Percentiles rank a stretch among this genome's conserved stretches.
Conservation (phyloP, 2,329 filamentous ascomycete species). For the Aureobasidium sp. region DNA sequence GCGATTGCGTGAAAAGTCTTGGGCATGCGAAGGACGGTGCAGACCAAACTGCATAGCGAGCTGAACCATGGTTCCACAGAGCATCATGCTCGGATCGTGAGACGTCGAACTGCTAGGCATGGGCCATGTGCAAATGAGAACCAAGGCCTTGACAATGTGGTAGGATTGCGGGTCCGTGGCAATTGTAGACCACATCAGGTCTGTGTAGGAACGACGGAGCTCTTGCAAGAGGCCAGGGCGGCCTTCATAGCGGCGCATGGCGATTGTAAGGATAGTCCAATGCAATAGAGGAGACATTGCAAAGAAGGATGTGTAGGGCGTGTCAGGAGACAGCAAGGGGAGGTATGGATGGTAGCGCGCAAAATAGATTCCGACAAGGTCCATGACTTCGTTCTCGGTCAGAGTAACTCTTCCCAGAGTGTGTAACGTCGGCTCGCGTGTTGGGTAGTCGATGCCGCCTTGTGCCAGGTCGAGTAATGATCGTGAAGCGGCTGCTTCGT, state of each 20-base stretch:
- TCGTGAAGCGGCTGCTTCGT: slow-evolving; percentile 28
- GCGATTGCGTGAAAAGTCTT: slow-evolving; percentile 66
- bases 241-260: slow-evolving; percentile 58
- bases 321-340: slow-evolving; percentile 66
- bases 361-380: slow-evolving; percentile 68
- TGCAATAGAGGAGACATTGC: slow-evolving; percentile 73
- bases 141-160: slow-evolving; percentile 72
- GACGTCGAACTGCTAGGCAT: slow-evolving; percentile 73
- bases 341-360: slow-evolving; percentile 67
- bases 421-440: slow-evolving; percentile 49
- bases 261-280: slow-evolving; percentile 73
- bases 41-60: slow-evolving; percentile 75
- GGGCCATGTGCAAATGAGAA: slow-evolving; percentile 73
- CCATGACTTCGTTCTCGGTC: slow-evolving; percentile 33
- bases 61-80: slow-evolving; percentile 80
- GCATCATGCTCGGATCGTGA: slow-evolving; percentile 71
- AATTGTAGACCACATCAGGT: slow-evolving; percentile 68
- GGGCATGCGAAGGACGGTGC: slow-evolving; percentile 70
- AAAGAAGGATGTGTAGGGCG: slow-evolving; percentile 49
- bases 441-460: slow-evolving; percentile 36
- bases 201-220: slow-evolving; percentile 56
- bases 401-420: slow-evolving; percentile 43
- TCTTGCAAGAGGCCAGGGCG: slow-evolving; percentile 58
- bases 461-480: slow-evolving; percentile 30
- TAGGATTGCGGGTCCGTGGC: slow-evolving; percentile 70